These are phyloP conservation scores for Talaromyces albobiverticillius DNA, from an alignment of 2,329 filamentous ascomycete genomes.

Conservation along the genomic window DNA sequence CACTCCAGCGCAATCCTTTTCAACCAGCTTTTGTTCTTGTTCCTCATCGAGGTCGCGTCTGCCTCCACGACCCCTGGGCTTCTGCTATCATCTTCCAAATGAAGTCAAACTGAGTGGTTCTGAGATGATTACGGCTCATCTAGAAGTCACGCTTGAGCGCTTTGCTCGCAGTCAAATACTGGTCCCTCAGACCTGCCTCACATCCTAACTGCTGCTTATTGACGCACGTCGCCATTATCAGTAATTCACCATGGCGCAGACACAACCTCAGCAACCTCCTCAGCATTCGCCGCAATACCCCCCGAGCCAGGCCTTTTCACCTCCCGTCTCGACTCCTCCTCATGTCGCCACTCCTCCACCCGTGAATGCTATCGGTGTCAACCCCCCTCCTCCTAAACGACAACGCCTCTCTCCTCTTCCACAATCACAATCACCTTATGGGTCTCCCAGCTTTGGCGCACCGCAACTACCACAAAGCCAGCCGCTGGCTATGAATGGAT, in stretches of 20 bases:
- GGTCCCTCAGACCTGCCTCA: slow-evolving; percentile 9
- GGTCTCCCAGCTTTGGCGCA: slow-evolving; percentile 56
- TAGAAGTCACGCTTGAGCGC: slow-evolving; percentile 36
- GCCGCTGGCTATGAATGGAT: slow-evolving; percentile 32
- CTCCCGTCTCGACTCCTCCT: slow-evolving; percentile 59
- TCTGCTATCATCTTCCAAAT: neutral
- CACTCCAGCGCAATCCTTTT: slow-evolving; percentile 13
- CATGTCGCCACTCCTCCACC: slow-evolving; percentile 57
- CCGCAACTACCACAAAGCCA: slow-evolving; percentile 44
- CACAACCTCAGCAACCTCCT: slow-evolving; percentile 48
- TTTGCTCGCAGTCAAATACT: slow-evolving; percentile 32
- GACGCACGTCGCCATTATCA: slow-evolving; percentile 3
- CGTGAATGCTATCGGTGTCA: slow-evolving; percentile 40
- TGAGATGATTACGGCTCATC: slow-evolving; percentile 39
- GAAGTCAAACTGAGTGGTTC: slow-evolving; percentile 15
- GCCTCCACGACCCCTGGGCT: neutral
- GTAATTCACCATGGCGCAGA: slow-evolving; percentile 57
- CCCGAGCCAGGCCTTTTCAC: slow-evolving; percentile 52
- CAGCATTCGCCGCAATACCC: slow-evolving; percentile 42
- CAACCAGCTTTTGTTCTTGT: slow-evolving; percentile 18
- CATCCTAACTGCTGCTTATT: neutral
- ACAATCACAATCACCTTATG: slow-evolving; percentile 60
- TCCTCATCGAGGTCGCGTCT: neutral
- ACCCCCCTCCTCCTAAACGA: slow-evolving; percentile 71
- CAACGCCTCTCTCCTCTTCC: slow-evolving; percentile 68